These are phyloP conservation scores for Metarhizium humberi DNA, from an alignment of 2,329 filamentous ascomycete species.

Conservation along the genomic window DNA sequence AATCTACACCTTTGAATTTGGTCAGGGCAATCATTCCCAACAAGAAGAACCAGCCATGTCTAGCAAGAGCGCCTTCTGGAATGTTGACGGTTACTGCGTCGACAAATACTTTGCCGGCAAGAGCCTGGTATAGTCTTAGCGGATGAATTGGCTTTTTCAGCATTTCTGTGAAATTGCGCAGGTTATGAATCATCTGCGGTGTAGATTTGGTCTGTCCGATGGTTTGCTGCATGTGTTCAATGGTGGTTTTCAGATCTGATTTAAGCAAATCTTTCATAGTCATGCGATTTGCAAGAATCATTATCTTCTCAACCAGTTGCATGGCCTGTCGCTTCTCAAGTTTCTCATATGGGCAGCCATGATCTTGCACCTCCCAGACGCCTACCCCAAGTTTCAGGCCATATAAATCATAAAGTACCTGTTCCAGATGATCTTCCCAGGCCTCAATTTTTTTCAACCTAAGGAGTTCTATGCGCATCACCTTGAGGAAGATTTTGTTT, in stretches of 20 bases:
- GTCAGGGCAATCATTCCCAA: slow-evolving; percentile 81
- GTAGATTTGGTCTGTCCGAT: slow-evolving; percentile 72
- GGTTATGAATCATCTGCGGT: slow-evolving; percentile 76
- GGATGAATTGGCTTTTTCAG: slow-evolving; percentile 80
- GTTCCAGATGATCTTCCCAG: slow-evolving; percentile 78
- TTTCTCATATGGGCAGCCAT: slow-evolving; percentile 67
- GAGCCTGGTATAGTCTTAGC: slow-evolving; percentile 66
- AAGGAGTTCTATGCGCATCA: slow-evolving; percentile 80
- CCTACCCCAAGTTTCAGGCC: slow-evolving; percentile 67
- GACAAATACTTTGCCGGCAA: slow-evolving; percentile 67
- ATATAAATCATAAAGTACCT: slow-evolving; percentile 76
- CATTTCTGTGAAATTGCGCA: slow-evolving; percentile 71
- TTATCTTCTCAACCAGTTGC: slow-evolving; percentile 74
- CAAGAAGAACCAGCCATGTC: slow-evolving; percentile 85
- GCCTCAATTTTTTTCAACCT: slow-evolving; percentile 67
- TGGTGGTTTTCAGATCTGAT: slow-evolving; percentile 79
- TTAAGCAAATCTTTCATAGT: slow-evolving; percentile 87
- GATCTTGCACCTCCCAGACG: slow-evolving; percentile 61
- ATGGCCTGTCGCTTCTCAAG: slow-evolving; percentile 74
- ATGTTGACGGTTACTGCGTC: slow-evolving; percentile 61
- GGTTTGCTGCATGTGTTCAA: slow-evolving; percentile 86
- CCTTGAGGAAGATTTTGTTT: slow-evolving; percentile 79
- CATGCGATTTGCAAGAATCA: slow-evolving; percentile 71
- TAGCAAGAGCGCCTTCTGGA: slow-evolving; percentile 62
- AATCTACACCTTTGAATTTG: slow-evolving; percentile 65